phyloP scores from a whole-genome alignment of 1,284 basidiomycete genomes.

The Cutaneotrichosporon cutaneum region DNA sequence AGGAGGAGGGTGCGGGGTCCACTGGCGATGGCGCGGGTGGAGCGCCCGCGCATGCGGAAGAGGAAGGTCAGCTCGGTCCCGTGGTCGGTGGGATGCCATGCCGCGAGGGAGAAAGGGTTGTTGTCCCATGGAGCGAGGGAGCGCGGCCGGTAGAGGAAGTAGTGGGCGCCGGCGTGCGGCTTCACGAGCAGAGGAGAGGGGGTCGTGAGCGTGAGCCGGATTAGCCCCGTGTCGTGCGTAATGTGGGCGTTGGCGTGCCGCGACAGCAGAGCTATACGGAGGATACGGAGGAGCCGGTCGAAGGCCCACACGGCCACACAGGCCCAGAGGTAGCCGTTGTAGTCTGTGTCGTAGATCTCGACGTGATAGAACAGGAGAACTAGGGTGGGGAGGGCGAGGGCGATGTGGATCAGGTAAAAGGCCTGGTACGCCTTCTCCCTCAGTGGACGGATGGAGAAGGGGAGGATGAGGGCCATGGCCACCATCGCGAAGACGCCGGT shows the following conservation, averaged over 20 bases:
- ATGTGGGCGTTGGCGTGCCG: slow-evolving; percentile 5
- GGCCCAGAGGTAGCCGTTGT: slow-evolving; percentile 20
- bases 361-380: slow-evolving; percentile 34
- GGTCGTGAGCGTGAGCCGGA: slow-evolving; percentile 8
- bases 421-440: slow-evolving; percentile 27
- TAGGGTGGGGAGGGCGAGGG: slow-evolving; percentile 27
- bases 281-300: slow-evolving; percentile 32
- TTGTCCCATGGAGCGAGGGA: slow-evolving; percentile 36
- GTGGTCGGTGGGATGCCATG: slow-evolving; percentile 14
- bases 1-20: slow-evolving; percentile 25
- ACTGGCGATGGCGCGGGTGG: neutral
- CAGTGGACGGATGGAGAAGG: slow-evolving; percentile 24
- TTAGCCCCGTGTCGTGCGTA: too few relatives aligned
- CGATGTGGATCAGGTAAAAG: slow-evolving; percentile 37
- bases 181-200: slow-evolving; percentile 20
- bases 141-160: slow-evolving; percentile 35
- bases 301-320: slow-evolving; percentile 34
- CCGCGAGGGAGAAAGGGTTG: slow-evolving; percentile 37
- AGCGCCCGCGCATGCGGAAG: neutral
- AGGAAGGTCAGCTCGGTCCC: slow-evolving; percentile 29
- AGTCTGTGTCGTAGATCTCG: slow-evolving; percentile 27
- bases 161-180: slow-evolving; percentile 33
- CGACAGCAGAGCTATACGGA: slow-evolving; percentile 28
- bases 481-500: slow-evolving; percentile 22
- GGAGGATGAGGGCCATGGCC: slow-evolving; percentile 25